Percentiles rank a stretch among this genome's conserved stretches.
Evolutionary conservation across 345 rosid species (phyloP).

Genomic region (Hirschfeldia incana): DNA sequence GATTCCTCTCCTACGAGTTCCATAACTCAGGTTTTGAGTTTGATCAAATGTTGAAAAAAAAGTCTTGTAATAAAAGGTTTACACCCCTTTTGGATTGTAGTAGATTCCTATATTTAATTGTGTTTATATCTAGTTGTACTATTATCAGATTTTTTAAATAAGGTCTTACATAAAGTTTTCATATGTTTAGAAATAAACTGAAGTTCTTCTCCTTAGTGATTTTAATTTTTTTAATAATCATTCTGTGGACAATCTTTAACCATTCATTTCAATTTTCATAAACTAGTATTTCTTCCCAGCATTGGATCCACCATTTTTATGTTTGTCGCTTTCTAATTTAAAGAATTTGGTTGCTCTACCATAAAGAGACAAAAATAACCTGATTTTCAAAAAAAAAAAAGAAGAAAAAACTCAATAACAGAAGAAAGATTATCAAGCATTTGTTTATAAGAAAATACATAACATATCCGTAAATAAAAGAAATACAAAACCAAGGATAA

Average conservation of each 20-base stretch:
- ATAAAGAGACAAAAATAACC: neutral
- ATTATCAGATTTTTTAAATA: neutral
- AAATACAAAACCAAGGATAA: too few relatives aligned
- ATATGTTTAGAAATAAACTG: neutral
- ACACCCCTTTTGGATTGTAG: neutral
- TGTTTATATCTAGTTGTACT: too few relatives aligned
- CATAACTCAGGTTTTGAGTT: neutral
- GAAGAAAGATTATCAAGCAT: neutral
- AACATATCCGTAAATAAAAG: too few relatives aligned
- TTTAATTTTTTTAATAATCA: neutral
- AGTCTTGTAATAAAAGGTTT: slow-evolving; percentile 33
- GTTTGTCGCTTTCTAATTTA: neutral
- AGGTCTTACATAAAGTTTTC: neutral
- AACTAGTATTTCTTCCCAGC: neutral
- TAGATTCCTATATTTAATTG: too few relatives aligned
- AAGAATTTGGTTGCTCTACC: slow-evolving; percentile 1
- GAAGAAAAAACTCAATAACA: neutral
- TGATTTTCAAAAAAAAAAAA: neutral
- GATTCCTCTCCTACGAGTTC: neutral
- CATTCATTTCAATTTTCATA: neutral
- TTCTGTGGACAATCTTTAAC: neutral
- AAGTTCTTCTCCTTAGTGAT: neutral
- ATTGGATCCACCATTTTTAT: neutral
- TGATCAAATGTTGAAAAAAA: too few relatives aligned
- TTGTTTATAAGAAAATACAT: neutral